phyloP scores from a whole-genome alignment of 352 stramenopile species.

The Phytophthora tentaculata region DNA sequence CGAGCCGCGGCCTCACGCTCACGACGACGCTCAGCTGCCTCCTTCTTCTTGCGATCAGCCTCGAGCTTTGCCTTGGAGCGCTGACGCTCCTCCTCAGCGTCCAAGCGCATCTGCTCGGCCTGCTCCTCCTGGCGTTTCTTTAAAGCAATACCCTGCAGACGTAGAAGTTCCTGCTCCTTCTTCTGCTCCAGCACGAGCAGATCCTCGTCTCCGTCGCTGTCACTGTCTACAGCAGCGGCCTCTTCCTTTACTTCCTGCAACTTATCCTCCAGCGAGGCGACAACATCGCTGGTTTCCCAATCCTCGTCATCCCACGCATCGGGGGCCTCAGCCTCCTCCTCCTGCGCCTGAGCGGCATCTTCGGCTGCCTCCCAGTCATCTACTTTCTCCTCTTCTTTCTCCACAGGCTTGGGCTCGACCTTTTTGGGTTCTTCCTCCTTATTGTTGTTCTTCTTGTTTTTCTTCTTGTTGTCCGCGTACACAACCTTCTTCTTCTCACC shows the following conservation, averaged over 20 bases:
- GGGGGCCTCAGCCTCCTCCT: constrained; percentile 63
- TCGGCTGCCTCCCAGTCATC: constrained; percentile 74
- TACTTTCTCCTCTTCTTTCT: constrained; percentile 73
- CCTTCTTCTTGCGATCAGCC: constrained; percentile 84
- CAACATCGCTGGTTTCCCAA: constrained; percentile 80
- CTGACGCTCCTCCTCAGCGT: constrained; percentile 68
- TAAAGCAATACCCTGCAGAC: constrained; percentile 93
- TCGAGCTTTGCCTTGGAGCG: constrained; percentile 88
- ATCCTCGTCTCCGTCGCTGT: constrained; percentile 93
- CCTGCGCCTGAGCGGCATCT: constrained; percentile 43
- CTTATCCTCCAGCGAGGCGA: constrained; percentile 84
- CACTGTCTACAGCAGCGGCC: constrained; percentile 38
- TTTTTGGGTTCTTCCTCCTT: constrained; percentile 39
- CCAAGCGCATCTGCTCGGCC: constrained; percentile 67
- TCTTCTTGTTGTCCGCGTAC: constrained; percentile 93
- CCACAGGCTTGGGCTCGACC: constrained; percentile 36
- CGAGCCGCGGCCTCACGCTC: constrained; percentile 77
- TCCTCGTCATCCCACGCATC: constrained; percentile 88
- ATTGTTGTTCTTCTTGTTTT: constrained; percentile 65
- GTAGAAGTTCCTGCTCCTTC: constrained; percentile 93
- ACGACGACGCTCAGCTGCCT: constrained; percentile 73
- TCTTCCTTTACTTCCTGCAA: constrained; percentile 62
- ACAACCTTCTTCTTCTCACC: constrained; percentile 92
- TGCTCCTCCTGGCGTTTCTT: constrained; percentile 94
- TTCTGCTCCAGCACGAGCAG: constrained; percentile 94